phyloP scores from a whole-genome alignment of 805 yeast species.

The Ogataea nitratoaversa region DNA sequence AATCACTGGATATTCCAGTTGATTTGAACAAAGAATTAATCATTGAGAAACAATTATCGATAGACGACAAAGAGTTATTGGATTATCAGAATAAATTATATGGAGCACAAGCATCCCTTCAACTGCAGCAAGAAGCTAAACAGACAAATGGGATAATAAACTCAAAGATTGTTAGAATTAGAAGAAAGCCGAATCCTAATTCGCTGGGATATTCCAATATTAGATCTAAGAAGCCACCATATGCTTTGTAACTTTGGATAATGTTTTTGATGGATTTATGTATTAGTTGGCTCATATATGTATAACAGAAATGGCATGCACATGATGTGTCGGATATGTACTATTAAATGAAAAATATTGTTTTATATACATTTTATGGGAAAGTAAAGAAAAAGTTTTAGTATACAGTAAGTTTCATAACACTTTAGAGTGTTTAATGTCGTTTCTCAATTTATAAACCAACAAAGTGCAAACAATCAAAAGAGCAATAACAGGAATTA shows the following conservation, averaged over 20 bases:
- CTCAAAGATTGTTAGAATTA: constrained; percentile 39
- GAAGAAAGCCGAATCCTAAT: constrained; percentile 46
- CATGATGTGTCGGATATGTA: no score
- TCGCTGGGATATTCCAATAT: constrained; percentile 42
- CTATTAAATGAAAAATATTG: no score
- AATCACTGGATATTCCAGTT: constrained; percentile 15
- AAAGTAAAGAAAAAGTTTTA: no score
- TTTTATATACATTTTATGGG: no score
- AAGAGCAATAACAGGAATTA: constrained; percentile 37
- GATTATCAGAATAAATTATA: constrained; percentile 28
- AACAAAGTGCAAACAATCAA: constrained; percentile 40
- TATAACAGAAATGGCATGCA: background rate
- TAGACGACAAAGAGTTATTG: constrained; percentile 36
- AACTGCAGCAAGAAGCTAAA: constrained; percentile 24
- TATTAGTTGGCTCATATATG: background rate
- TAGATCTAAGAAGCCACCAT: constrained; percentile 42
- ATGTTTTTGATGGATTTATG: background rate
- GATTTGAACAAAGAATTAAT: constrained; percentile 23
- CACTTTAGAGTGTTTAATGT: constrained; percentile 58
- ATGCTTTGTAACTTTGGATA: constrained; percentile 23
- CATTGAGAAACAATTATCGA: constrained; percentile 25
- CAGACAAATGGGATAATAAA: constrained; percentile 26
- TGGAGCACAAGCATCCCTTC: constrained; percentile 22
- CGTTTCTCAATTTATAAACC: constrained; percentile 53
- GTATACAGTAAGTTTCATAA: no score